Base-by-base conservation (phyloP, 2,329 filamentous ascomycete genomes). In the Chrysoporthe austroafricana region DNA sequence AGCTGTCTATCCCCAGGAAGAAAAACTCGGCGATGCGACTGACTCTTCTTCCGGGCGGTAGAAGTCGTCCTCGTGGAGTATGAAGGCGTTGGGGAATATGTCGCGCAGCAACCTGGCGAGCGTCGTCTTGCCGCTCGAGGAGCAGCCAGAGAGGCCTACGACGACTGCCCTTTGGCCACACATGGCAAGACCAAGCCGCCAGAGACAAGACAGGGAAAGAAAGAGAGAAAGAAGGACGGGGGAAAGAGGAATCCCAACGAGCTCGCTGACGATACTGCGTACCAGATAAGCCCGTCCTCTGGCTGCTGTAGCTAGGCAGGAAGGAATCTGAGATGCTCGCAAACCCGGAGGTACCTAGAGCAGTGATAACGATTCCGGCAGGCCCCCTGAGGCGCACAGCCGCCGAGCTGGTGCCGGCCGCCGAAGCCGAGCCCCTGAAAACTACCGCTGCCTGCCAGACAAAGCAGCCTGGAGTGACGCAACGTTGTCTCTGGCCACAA, bases 11-110 rank as follows among this genome's bases (percentile, higher is more conserved):
- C 11, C 26, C 32, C 7, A 60, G 3, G 26, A n/a, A 13, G 21
- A n/a, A 11, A 16, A 9, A 16, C 14, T 13, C 5, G 3, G 39
- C n/a, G 18, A 5, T 42, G 6, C 7, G 11, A 79, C 85, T 75
- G 74, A 92, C 86, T 93, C 85, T 42, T 85, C 80, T 76, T 98
- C 95, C 0, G 91, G 84, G 71, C 88, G 89, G 81, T 97, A 99
- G 77, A 98, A 99, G 79, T 99, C 96, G 81, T 99, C 96, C 77
- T 97, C 89, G 77, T 99, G 96, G 32, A 99, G 85, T 74, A 98
- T 92, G 75, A 94, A 95, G 18, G 89, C 85, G 72, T 85, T 83
- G 9, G 90, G 90, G 74, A 97, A 94, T 72, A 97, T 90, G 76
- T 92, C 89, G 68, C 93, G 89, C 21, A 99, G 84, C 14, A 97